phyloP scores from a whole-genome alignment of 225 moss, liverwort and hornwort species.

The Asterella californica region DNA sequence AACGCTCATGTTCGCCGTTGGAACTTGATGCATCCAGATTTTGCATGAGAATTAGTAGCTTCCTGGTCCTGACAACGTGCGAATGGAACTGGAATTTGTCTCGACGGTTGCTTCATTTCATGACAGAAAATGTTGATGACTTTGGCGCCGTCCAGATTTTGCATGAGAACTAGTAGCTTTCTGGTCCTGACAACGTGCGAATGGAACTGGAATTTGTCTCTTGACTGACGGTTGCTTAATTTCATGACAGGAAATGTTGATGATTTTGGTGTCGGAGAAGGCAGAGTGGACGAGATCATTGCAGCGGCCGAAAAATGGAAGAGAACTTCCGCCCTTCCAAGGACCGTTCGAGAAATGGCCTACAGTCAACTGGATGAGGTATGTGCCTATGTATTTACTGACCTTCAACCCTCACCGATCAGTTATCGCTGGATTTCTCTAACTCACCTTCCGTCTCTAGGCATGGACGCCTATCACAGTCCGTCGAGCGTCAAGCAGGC shows the following conservation, averaged over 20 bases:
- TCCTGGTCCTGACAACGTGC: neutral
- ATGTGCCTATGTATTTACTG: neutral
- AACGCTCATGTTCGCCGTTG: neutral
- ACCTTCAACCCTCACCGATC: neutral
- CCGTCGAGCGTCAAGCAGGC: too few species aligned
- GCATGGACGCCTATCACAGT: too few species aligned
- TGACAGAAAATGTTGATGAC: neutral
- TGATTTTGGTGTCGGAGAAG: conserved; percentile 7
- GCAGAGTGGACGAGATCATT: conserved; percentile 14
- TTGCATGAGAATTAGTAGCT: too few species aligned
- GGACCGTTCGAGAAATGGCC: neutral
- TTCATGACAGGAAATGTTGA: neutral
- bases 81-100: neutral
- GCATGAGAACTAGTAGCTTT: too few species aligned
- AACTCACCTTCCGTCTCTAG: neutral
- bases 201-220: neutral
- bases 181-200: neutral
- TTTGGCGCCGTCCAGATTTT: neutral
- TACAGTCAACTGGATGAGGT: conserved; percentile 31
- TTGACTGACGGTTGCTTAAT: neutral
- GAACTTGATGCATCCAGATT: neutral
- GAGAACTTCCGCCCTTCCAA: neutral
- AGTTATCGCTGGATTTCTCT: neutral
- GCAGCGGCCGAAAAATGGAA: conserved; percentile 6
- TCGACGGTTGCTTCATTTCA: neutral